Evolutionary conservation across 169 alveolate genomes (phyloP).

Genomic region (Ichthyophthirius multifiliis): DNA sequence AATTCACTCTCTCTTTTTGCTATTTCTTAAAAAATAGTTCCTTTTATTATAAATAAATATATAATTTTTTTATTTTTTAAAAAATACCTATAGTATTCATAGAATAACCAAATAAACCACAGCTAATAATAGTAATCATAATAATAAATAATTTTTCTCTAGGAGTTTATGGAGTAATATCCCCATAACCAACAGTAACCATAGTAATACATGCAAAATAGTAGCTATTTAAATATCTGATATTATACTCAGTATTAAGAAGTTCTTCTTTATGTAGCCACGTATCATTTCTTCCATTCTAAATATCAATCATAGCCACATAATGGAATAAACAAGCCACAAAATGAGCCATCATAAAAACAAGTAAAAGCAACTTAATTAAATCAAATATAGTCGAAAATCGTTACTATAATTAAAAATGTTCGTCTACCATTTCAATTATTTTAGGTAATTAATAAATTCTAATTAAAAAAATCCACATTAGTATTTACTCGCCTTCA

Average conservation of each 20-base stretch:
- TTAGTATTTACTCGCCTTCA: not conserved
- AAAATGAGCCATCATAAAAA: slow-evolving; percentile 1
- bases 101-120: not conserved
- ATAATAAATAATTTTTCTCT: not conserved
- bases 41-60: not conserved
- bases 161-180: not conserved
- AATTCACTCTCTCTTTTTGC: not conserved
- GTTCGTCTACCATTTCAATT: not conserved
- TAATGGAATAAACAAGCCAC: slow-evolving; percentile 3
- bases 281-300: not conserved
- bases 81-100: not conserved
- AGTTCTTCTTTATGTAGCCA: not conserved
- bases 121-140: not conserved
- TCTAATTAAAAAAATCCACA: not conserved
- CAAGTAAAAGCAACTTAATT: not conserved
- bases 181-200: slow-evolving; percentile 17
- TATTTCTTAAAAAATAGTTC: slow-evolving; percentile 1
- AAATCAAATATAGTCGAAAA: not conserved
- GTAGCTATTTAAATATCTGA: not conserved
- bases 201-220: slow-evolving; percentile 2
- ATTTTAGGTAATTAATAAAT: not conserved
- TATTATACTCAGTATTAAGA: not conserved
- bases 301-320: not conserved
- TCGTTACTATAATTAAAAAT: not conserved
- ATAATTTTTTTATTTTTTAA: not conserved